Evolutionary conservation across 495 filamentous ascomycete species (phyloP), one percentile per base, ranked within the genome.

Genomic region (Acidiella bohemica): DNA sequence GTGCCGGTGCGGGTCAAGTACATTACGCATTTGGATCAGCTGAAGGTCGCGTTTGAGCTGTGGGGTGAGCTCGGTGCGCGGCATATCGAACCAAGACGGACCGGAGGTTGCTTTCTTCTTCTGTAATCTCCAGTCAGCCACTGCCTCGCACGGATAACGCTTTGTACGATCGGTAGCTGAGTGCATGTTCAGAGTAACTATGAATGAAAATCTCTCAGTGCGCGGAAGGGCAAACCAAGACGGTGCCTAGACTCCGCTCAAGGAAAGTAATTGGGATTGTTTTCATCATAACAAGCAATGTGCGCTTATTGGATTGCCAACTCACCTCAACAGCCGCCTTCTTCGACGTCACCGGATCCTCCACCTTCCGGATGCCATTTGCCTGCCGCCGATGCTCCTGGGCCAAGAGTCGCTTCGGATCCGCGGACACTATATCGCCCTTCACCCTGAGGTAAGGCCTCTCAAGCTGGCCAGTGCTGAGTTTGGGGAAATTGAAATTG

Each of bases 151-250:
- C n/a, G n/a, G n/a, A n/a, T n/a, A n/a, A n/a, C n/a, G n/a, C n/a
- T n/a, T n/a, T n/a, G n/a, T n/a, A n/a, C n/a, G n/a, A n/a, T n/a
- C n/a, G n/a, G n/a, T n/a, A n/a, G n/a, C n/a, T n/a, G n/a, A n/a
- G n/a, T n/a, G n/a, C n/a, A n/a, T n/a, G n/a, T 64, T 96, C 88
- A 94, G 87, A 87, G 90, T 97, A 97, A 97, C 90, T 97, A 94
- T 95, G 84, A 85, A 72, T 67, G 68, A 62, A 59, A 60, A 54
- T 61, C 79, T 85, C 73, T 85, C 83, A 82, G 65, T 57, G 52
- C 70, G 75, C 73, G 76, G 75, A 70, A 62, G 65, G 67, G 67
- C 60, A 57, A 39, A 70, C 76, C 81, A 86, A 75, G 62, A 88
- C 81, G 81, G 75, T 71, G 68, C 67, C 71, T 62, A 49, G 51